Evolutionary conservation across 768 basidiomycete species (phyloP).

Genomic region (Dentipellis fragilis): DNA sequence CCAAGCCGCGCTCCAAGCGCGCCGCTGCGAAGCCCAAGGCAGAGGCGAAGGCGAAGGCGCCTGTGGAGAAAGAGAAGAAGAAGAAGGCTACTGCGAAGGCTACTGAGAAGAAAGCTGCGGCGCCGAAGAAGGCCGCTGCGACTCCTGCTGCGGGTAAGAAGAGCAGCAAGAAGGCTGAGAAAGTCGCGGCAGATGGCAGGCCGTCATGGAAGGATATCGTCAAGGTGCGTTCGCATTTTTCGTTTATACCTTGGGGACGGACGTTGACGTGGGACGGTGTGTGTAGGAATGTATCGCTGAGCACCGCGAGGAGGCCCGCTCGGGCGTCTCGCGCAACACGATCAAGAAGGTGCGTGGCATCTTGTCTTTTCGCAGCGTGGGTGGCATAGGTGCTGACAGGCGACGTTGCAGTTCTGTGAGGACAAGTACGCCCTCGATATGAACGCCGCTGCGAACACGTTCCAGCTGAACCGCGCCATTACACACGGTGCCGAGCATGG

Average conservation of each 20-base stretch:
- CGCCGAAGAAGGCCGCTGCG: constrained; percentile 5
- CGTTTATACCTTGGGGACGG: not conserved
- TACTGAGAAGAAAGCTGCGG: not conserved
- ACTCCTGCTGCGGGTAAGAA: constrained; percentile 6
- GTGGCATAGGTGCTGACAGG: not conserved
- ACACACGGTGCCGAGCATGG: constrained; percentile 39
- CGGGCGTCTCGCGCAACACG: constrained; percentile 63
- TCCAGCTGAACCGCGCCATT: constrained; percentile 47
- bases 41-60: constrained; percentile 10
- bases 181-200: constrained; percentile 14
- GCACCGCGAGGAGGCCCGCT: constrained; percentile 53
- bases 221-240: constrained; percentile 17
- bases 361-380: not conserved
- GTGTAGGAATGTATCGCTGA: constrained; percentile 62
- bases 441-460: constrained; percentile 29
- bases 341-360: constrained; percentile 47
- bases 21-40: constrained; percentile 9
- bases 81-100: constrained; percentile 6
- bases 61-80: constrained; percentile 7
- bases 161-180: constrained; percentile 2
- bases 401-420: constrained; percentile 34
- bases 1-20: constrained; percentile 2
- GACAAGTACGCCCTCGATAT: constrained; percentile 44
- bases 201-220: constrained; percentile 31
- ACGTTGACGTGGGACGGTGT: not conserved